These are phyloP conservation scores for Kalaharituber pfeilii DNA, from an alignment of 2,329 filamentous ascomycete species.

Conservation along the genomic window DNA sequence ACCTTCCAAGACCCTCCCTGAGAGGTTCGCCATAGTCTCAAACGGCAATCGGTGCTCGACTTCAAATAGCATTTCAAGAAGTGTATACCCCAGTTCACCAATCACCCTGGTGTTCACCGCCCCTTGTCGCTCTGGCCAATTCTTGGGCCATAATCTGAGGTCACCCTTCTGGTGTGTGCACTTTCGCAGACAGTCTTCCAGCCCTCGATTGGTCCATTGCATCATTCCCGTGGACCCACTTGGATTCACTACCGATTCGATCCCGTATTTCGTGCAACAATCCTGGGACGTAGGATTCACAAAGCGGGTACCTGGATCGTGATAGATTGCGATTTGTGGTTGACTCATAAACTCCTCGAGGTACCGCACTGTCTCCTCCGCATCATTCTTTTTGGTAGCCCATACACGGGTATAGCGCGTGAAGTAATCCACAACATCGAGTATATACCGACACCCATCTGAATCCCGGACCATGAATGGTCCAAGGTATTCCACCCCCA, in stretches of 20 bases:
- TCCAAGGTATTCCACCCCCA: neutral
- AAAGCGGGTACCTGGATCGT: neutral
- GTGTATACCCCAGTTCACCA: neutral
- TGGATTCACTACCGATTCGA: neutral
- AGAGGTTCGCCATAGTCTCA: too few species aligned
- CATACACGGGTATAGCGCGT: neutral
- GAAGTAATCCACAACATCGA: neutral
- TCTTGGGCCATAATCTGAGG: too few species aligned
- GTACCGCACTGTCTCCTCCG: neutral
- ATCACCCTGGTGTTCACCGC: neutral
- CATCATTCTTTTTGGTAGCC: neutral
- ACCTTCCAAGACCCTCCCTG: neutral
- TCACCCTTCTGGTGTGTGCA: neutral
- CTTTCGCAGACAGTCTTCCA: neutral
- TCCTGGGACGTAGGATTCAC: neutral
- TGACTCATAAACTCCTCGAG: neutral
- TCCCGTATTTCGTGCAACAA: neutral
- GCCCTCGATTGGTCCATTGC: neutral
- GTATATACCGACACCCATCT: neutral
- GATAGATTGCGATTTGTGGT: neutral
- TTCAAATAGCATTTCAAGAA: neutral
- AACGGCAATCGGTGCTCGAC: neutral
- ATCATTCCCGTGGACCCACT: neutral
- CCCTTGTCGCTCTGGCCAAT: neutral
- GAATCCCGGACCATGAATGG: neutral